A percentile compares a stretch with the other conserved stretches of the same genome.
These are phyloP conservation scores for Penicillium turbatum DNA, from an alignment of 495 filamentous ascomycete species.

Conservation along the genomic window DNA sequence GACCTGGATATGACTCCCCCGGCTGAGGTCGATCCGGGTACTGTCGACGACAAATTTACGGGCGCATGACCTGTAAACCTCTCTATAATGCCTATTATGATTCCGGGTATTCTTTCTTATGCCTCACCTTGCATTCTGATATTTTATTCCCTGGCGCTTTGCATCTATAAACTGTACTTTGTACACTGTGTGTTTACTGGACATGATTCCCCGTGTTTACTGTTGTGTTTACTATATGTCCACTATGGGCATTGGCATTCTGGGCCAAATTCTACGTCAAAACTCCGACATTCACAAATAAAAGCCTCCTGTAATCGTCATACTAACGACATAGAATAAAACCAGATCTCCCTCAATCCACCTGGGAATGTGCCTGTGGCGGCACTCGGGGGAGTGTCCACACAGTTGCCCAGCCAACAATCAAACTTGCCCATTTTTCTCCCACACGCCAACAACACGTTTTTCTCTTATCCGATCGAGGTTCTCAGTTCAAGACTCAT, in stretches of 20 bases:
- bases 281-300: neutral
- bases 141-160: neutral
- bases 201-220: conserved; percentile 12
- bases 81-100: neutral
- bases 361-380: too few relatives aligned
- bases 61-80: neutral
- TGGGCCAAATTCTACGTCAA: neutral
- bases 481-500: conserved; percentile 7
- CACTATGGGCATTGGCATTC: neutral
- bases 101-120: neutral
- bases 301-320: conserved; percentile 1
- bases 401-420: conserved; percentile 45
- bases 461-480: conserved; percentile 29
- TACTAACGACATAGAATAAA: neutral
- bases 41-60: neutral
- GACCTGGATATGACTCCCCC: conserved; percentile 6
- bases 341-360: too few relatives aligned
- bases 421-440: conserved; percentile 32
- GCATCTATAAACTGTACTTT: conserved; percentile 10
- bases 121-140: neutral
- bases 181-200: conserved; percentile 8
- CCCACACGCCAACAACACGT: conserved; percentile 22
- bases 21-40: neutral
- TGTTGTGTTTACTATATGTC: neutral
- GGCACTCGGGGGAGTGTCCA: neutral